Conservation (phyloP, 2,329 filamentous ascomycete species). For the Pseudogymnoascus sp. region DNA sequence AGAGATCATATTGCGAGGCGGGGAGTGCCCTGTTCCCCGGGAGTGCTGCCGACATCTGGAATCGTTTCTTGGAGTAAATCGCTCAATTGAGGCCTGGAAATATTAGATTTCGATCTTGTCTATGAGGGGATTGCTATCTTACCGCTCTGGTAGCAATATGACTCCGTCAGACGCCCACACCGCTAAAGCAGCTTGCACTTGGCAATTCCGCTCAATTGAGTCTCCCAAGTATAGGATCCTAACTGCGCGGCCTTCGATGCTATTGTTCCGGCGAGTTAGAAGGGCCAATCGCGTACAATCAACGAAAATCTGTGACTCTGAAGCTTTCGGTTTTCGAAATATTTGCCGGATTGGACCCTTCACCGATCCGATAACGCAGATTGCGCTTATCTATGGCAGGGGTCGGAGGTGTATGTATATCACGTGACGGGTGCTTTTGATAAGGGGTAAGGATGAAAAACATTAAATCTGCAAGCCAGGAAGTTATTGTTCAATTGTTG, state of each 20-base stretch:
- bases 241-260: not conserved
- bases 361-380: not conserved
- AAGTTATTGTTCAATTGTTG: not conserved
- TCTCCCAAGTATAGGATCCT: not conserved
- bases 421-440: not conserved
- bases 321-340: not conserved
- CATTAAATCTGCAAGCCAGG: not conserved
- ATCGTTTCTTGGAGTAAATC: not conserved
- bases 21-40: conserved; percentile 72
- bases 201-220: not conserved
- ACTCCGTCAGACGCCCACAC: not conserved
- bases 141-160: not conserved
- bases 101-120: not conserved
- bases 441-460: not conserved
- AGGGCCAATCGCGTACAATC: not conserved
- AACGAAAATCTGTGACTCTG: not conserved
- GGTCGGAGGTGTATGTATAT: not conserved
- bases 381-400: conserved; percentile 2
- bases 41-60: conserved; percentile 54
- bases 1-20: conserved; percentile 83
- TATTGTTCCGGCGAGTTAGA: not conserved
- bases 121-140: not conserved
- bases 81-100: not conserved
- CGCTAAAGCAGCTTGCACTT: not conserved
- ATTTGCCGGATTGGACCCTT: not conserved